Evolutionary conservation across 2,329 filamentous ascomycete species (phyloP).

Genomic region (Pyricularia sp.): DNA sequence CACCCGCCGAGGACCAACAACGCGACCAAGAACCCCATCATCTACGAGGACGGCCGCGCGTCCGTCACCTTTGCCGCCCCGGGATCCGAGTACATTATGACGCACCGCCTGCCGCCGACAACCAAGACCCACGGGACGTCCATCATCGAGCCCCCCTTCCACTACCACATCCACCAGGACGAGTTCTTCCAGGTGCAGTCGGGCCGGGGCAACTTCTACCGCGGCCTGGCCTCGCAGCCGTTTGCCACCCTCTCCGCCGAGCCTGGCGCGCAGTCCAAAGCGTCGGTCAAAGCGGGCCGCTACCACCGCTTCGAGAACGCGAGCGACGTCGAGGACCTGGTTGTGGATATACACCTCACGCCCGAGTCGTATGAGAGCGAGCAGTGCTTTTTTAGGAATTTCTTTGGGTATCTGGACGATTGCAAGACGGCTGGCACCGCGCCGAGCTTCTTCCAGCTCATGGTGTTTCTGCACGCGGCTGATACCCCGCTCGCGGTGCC

Average conservation of each 20-base stretch:
- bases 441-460: conserved; percentile 14
- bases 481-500: background rate
- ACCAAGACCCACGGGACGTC: conserved; percentile 1
- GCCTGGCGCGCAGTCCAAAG: background rate
- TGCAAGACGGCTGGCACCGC: conserved; percentile 8
- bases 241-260: conserved; percentile 2
- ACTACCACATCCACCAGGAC: conserved; percentile 14
- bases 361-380: conserved; percentile 11
- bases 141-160: conserved; percentile 11
- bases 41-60: conserved; percentile 8
- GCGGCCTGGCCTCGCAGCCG: background rate
- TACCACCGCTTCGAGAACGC: conserved; percentile 11
- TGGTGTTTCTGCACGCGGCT: conserved; percentile 11
- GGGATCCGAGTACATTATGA: conserved; percentile 7
- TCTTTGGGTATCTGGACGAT: conserved; percentile 14
- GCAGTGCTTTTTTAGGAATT: conserved; percentile 15
- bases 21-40: conserved; percentile 1
- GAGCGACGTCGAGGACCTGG: conserved; percentile 4
- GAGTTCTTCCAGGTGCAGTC: conserved; percentile 13
- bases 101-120: conserved; percentile 5
- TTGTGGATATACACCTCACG: conserved; percentile 9
- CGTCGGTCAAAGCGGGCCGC: conserved; percentile 1
- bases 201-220: conserved; percentile 12
- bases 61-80: conserved; percentile 7
- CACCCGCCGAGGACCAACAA: background rate